Evolutionary conservation across 768 basidiomycete genomes (phyloP).

Genomic region (Phanerodontia chrysosporium): DNA sequence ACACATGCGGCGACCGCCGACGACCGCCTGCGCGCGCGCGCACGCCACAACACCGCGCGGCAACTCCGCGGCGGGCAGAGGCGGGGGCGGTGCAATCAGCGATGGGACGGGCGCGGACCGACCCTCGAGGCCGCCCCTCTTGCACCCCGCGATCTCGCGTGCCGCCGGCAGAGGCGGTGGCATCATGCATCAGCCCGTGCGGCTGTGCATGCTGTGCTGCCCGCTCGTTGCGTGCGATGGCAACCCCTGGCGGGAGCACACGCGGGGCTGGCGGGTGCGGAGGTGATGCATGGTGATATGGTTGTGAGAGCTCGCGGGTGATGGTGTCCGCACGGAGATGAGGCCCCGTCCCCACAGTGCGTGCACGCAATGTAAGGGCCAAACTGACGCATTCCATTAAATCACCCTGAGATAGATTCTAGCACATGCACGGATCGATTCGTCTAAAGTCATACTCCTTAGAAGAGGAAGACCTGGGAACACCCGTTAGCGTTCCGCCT

Average conservation of each 20-base stretch:
- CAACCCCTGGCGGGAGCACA: no score
- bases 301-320: neutral
- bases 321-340: no score
- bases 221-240: no score
- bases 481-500: neutral
- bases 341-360: no score
- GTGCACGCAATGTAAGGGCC: neutral
- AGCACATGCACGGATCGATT: neutral
- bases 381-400: neutral
- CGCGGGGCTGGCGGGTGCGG: no score
- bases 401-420: neutral
- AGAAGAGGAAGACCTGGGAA: conserved; percentile 13
- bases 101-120: neutral
- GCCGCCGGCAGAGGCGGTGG: no score
- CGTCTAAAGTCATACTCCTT: neutral
- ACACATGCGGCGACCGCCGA: neutral
- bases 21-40: neutral
- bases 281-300: no score
- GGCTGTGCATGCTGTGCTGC: no score
- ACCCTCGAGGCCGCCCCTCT: no score
- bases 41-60: neutral
- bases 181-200: no score
- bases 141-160: no score
- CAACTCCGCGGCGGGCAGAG: neutral
- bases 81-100: neutral